These are phyloP conservation scores for Solanum bulbocastanum DNA, from an alignment of 257 asterid genomes.

Conservation along the genomic window DNA sequence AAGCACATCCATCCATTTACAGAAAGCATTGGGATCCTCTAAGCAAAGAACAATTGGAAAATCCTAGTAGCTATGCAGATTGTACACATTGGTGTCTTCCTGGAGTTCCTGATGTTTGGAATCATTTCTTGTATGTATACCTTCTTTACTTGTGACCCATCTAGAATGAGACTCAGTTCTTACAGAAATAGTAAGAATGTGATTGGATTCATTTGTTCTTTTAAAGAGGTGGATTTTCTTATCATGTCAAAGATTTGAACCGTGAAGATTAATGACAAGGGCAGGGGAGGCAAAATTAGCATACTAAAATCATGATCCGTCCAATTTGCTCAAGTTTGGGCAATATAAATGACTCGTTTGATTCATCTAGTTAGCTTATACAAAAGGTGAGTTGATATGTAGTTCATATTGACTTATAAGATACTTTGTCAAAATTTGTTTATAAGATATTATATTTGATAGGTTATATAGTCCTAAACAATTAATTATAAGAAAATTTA, in stretches of 20 bases:
- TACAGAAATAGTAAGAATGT: not conserved
- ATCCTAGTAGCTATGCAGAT: slow-evolving; percentile 35
- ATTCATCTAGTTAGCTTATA: not conserved
- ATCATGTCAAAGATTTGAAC: not conserved
- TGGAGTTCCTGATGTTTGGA: slow-evolving; percentile 83
- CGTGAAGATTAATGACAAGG: not conserved
- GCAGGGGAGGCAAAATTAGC: not conserved
- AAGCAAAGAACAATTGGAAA: slow-evolving; percentile 20
- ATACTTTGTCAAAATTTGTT: not conserved
- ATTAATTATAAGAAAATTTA: not conserved
- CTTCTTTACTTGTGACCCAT: slow-evolving; percentile 17
- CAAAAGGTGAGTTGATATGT: not conserved
- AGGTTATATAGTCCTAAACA: not conserved
- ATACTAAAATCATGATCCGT: not conserved
- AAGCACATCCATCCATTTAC: slow-evolving; percentile 49
- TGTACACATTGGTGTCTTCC: slow-evolving; percentile 83
- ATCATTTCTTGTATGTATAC: slow-evolving; percentile 37
- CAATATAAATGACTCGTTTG: not conserved
- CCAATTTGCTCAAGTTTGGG: not conserved
- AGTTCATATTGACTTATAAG: not conserved
- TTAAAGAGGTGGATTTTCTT: not conserved
- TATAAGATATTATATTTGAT: too few species aligned
- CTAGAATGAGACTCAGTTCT: not conserved
- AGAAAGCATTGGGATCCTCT: slow-evolving; percentile 15
- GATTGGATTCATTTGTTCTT: not conserved